Evolutionary conservation across 352 stramenopile species (phyloP).

Genomic region (Globisporangium viniferum): DNA sequence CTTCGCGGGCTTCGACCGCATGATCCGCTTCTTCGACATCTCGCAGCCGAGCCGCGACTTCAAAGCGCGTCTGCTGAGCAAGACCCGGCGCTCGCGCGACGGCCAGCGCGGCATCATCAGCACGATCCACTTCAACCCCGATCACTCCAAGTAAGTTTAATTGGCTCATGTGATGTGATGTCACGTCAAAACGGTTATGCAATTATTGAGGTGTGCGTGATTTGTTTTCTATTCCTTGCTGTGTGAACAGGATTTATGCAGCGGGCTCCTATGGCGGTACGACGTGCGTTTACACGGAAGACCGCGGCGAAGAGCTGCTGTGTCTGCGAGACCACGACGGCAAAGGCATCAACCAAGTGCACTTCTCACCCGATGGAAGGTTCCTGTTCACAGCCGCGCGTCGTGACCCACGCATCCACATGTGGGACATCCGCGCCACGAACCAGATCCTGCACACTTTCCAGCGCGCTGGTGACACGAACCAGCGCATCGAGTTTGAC

Average conservation of each 20-base stretch:
- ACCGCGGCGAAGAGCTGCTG: constrained; percentile 62
- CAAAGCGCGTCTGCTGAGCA: constrained; percentile 43
- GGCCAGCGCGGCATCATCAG: constrained; percentile 79
- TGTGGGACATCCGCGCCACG: constrained; percentile 81
- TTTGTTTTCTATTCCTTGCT: not conserved
- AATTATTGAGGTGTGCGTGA: not conserved
- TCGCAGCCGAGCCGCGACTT: constrained; percentile 65
- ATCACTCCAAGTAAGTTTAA: constrained; percentile 53
- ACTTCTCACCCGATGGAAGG: constrained; percentile 70
- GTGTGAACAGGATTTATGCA: constrained; percentile 51
- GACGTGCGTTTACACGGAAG: constrained; percentile 84
- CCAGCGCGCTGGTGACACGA: constrained; percentile 54
- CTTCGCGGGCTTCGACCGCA: constrained; percentile 83
- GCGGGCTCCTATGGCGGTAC: constrained; percentile 81
- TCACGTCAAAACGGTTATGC: not conserved
- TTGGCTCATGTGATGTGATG: not conserved
- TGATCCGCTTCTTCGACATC: constrained; percentile 81
- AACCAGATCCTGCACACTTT: constrained; percentile 68
- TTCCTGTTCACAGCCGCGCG: constrained; percentile 76
- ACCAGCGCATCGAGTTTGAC: constrained; percentile 79
- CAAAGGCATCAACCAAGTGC: constrained; percentile 75
- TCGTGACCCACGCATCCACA: constrained; percentile 68
- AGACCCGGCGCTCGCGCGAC: constrained; percentile 58
- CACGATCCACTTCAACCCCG: constrained; percentile 76
- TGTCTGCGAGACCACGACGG: constrained; percentile 67